phyloP scores from a whole-genome alignment of 2,329 filamentous ascomycete genomes.

The Achaetomium macrosporum region DNA sequence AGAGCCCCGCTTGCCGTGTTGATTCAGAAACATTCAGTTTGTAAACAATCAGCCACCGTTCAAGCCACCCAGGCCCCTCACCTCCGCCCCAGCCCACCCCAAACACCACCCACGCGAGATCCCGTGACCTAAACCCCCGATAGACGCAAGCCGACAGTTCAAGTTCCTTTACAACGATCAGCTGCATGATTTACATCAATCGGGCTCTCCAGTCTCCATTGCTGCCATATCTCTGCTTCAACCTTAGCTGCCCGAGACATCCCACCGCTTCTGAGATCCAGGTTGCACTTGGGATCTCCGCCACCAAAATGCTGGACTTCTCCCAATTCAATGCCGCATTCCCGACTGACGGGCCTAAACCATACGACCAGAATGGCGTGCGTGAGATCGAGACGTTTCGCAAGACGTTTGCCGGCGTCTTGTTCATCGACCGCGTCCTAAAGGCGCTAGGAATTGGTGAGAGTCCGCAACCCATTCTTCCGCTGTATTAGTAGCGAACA shows the following conservation, averaged over 20 bases:
- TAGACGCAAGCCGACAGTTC: neutral
- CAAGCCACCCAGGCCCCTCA: neutral
- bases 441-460: constrained; percentile 63
- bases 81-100: neutral
- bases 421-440: constrained; percentile 77
- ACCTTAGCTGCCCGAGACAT: constrained; percentile 1
- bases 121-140: neutral
- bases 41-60: constrained; percentile 24
- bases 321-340: constrained; percentile 66
- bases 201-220: neutral
- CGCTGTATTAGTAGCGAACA: constrained; percentile 22
- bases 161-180: neutral
- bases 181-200: constrained; percentile 8
- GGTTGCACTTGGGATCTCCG: neutral
- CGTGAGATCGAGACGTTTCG: constrained; percentile 62
- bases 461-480: constrained; percentile 40
- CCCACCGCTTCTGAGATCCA: neutral
- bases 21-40: constrained; percentile 22
- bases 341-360: constrained; percentile 50
- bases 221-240: neutral
- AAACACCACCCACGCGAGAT: neutral
- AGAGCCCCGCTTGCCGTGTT: constrained; percentile 14
- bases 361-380: constrained; percentile 55
- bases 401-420: constrained; percentile 59
- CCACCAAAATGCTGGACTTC: constrained; percentile 53